Base-by-base conservation (phyloP, 1,139 yeast genomes). In the Nakaseomyces nivariensis region DNA sequence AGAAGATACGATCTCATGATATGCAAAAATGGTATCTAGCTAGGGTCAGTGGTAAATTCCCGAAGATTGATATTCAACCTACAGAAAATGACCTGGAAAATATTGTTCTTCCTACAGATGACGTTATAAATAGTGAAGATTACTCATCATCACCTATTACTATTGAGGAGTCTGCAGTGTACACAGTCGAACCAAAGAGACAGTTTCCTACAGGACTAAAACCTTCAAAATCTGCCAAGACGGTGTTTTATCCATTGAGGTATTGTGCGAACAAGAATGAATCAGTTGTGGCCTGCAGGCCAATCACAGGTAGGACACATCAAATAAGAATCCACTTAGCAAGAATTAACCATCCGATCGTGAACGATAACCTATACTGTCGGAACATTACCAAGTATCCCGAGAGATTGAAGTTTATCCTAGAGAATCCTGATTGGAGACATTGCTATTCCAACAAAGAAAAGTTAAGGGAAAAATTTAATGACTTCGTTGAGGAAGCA, bases 271-370 rank as follows among this genome's bases (percentile, higher is more conserved):
- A 49, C 1, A 54, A 63, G 1, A 61, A 81, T 56, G 75, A 82
- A 50, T 77, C 83, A 49, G 64, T 85, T 1, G 85, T 85, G 0
- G 59, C 70, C 47, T 85, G 95, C 60, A 71, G 68, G 53, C 95
- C 95, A 0, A 55, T 77, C 7, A 81, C 92, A 0, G 95, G 95
- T 0, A 73, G 85, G 57, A 83, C 85, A 57, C 95, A 85, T 63
- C 95, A 85, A 62, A 83, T 85, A 25, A 70, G 95, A 49, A 82
- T 85, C 6, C 95, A 85, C 67, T 65, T 85, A 32, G 73, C 85
- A 27, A 74, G 79, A 49, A 49, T 83, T 48, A 87, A 88, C 0
- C 71, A 64, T 56, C 92, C 95, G 0, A 86, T 87, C 9, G 74
- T 72, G 1, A 84, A 85, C 56, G 95, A 86, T 61, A 75, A 75